These are phyloP conservation scores for Beauveria caledonica DNA, from an alignment of 2,329 filamentous ascomycete species.

Conservation along the genomic window DNA sequence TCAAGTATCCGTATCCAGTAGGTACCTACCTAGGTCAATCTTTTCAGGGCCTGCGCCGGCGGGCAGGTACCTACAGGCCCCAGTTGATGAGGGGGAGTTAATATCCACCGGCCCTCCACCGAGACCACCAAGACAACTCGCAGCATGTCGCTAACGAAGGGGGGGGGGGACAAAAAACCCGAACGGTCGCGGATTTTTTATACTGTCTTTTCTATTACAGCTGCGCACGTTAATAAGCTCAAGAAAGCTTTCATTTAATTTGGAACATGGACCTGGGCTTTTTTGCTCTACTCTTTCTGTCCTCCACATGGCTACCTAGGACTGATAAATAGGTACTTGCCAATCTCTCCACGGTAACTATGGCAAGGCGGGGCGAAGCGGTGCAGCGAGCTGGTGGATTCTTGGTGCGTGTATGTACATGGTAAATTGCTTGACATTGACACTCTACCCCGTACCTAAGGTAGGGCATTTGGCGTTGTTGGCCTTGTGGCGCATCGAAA, in stretches of 20 bases:
- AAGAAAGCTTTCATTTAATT: no score
- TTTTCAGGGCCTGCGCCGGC: neutral
- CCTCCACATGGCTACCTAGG: neutral
- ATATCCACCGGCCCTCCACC: neutral
- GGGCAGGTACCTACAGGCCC: neutral
- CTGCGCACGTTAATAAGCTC: no score
- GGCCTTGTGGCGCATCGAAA: constrained; percentile 6
- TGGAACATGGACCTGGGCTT: no score
- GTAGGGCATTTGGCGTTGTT: neutral
- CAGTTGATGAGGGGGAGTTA: neutral
- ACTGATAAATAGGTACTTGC: no score
- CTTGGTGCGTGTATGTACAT: neutral
- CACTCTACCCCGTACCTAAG: no score
- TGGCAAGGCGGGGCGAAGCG: neutral
- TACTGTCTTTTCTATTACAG: no score
- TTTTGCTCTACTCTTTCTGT: no score
- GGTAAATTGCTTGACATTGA: neutral
- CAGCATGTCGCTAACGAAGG: neutral
- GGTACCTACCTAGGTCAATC: neutral
- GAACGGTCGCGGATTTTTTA: no score
- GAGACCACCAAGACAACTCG: neutral
- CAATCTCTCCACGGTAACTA: neutral
- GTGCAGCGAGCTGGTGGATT: neutral
- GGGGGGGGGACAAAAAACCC: no score
- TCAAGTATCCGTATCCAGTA: no score